These are phyloP conservation scores for Cyberlindnera nakhonratchasimensis DNA, from an alignment of 805 yeast genomes.

Conservation along the genomic window DNA sequence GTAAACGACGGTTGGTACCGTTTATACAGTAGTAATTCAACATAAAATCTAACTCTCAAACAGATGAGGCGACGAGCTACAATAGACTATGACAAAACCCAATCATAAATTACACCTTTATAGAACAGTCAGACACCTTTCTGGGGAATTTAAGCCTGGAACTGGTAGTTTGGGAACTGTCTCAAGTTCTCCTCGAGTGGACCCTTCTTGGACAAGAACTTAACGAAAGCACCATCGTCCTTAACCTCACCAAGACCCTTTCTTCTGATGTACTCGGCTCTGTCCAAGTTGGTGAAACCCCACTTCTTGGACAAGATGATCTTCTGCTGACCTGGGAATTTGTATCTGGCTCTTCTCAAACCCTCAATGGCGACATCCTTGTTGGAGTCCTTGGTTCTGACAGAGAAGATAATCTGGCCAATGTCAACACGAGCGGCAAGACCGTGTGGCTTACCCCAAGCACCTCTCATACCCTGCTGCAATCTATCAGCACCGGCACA, in stretches of 20 bases:
- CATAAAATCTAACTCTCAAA: too few relatives aligned
- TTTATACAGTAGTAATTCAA: too few relatives aligned
- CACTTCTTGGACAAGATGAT: constrained; percentile 99
- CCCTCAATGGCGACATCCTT: constrained; percentile 97
- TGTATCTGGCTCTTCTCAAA: constrained; percentile 99
- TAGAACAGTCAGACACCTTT: constrained; percentile 4
- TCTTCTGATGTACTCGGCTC: constrained; percentile 94
- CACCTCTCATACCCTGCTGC: constrained; percentile 99
- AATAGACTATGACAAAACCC: constrained; percentile 7
- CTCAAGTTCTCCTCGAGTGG: constrained; percentile 85
- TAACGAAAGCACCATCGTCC: constrained; percentile 99
- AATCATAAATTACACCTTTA: constrained; percentile 12
- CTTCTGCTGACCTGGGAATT: constrained; percentile 99
- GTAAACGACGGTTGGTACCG: too few relatives aligned
- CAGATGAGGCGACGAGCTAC: constrained; percentile 1
- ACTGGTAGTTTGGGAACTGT: constrained; percentile 82
- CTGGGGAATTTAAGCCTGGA: constrained; percentile 35
- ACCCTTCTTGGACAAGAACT: constrained; percentile 97
- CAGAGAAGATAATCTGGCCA: constrained; percentile 97
- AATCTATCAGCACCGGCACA: constrained; percentile 99
- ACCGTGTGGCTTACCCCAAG: constrained; percentile 99
- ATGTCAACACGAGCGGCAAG: constrained; percentile 98
- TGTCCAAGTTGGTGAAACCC: constrained; percentile 99
- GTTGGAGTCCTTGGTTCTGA: constrained; percentile 98
- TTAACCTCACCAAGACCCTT: constrained; percentile 91